These are phyloP conservation scores for Castanea crenata DNA, from an alignment of 306 rosid genomes.

Conservation along the genomic window DNA sequence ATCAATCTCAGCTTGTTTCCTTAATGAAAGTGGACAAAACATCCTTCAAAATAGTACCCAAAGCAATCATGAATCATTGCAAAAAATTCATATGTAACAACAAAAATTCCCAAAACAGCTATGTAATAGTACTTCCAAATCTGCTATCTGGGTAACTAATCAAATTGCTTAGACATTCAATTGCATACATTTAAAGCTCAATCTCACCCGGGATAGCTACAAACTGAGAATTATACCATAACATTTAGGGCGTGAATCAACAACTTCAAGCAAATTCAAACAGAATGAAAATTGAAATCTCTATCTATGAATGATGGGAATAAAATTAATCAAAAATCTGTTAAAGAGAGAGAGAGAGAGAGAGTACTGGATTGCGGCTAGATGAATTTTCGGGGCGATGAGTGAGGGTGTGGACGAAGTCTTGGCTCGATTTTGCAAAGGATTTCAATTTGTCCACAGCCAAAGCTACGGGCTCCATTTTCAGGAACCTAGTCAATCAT, in stretches of 20 bases:
- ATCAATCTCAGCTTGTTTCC: neutral
- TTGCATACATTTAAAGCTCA: neutral
- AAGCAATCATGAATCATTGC: too few species aligned
- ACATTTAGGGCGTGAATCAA: neutral
- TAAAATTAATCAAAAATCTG: neutral
- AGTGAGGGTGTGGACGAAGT: slow-evolving; percentile 42
- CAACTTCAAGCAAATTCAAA: neutral
- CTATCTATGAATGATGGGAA: neutral
- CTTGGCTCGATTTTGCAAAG: slow-evolving; percentile 52
- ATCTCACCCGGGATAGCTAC: too few species aligned
- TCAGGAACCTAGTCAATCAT: neutral
- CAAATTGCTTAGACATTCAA: neutral
- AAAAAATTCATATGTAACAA: neutral
- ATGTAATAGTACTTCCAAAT: neutral
- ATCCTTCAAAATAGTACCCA: neutral
- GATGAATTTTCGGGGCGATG: slow-evolving; percentile 30
- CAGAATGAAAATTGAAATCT: neutral
- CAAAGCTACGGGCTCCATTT: slow-evolving; percentile 53
- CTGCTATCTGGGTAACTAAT: neutral
- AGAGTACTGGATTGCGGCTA: slow-evolving; percentile 66
- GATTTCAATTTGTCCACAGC: slow-evolving; percentile 45
- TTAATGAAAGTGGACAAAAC: neutral
- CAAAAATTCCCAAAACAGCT: neutral
- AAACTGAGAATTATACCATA: too few species aligned
- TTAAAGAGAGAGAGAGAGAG: neutral